These are phyloP conservation scores for Penicillium malachiteum DNA, from an alignment of 495 filamentous ascomycete genomes.

Conservation along the genomic window DNA sequence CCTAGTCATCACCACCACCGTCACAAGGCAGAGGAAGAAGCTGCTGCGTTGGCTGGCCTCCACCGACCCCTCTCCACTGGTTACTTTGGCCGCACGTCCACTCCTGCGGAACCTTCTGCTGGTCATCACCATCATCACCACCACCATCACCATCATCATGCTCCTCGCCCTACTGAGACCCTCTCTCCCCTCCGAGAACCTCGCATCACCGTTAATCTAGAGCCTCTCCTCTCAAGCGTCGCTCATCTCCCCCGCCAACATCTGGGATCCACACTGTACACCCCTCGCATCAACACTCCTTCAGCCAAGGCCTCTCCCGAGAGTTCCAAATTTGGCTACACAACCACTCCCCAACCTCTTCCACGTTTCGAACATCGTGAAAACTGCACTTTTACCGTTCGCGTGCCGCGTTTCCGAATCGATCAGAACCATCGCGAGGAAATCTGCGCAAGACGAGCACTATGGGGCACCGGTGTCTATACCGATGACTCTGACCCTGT, in stretches of 20 bases:
- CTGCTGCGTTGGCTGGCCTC: constrained; percentile 34
- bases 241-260: constrained; percentile 72
- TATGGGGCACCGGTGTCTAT: constrained; percentile 94
- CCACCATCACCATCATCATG: constrained; percentile 57
- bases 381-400: constrained; percentile 87
- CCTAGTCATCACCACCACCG: constrained; percentile 74
- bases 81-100: constrained; percentile 37
- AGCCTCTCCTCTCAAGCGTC: constrained; percentile 67
- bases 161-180: constrained; percentile 34
- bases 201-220: constrained; percentile 60
- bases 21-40: constrained; percentile 66
- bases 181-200: constrained; percentile 57
- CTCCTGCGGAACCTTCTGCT: constrained; percentile 36
- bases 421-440: constrained; percentile 67
- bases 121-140: constrained; percentile 51
- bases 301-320: constrained; percentile 46
- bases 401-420: constrained; percentile 79
- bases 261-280: constrained; percentile 69
- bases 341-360: constrained; percentile 69
- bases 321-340: constrained; percentile 63
- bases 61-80: constrained; percentile 35
- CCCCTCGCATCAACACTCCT: constrained; percentile 47
- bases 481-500: constrained; percentile 94
- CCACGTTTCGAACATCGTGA: constrained; percentile 78
- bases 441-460: constrained; percentile 69